These are phyloP conservation scores for Sugiyamaella americana DNA, from an alignment of 805 yeast genomes.

Conservation along the genomic window DNA sequence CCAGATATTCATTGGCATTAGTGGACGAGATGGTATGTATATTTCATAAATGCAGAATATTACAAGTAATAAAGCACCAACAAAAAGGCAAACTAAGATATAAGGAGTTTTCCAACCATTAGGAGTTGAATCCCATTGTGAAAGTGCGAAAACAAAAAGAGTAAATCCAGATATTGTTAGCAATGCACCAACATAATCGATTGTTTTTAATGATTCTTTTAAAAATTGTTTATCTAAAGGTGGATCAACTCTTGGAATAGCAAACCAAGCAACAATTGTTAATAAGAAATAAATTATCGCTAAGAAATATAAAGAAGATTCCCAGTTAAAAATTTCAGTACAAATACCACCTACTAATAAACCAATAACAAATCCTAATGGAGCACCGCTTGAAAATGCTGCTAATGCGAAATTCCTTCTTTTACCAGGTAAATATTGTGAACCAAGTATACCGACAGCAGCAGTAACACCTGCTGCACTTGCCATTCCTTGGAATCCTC, in stretches of 20 bases:
- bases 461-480: slow-evolving; percentile 43
- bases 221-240: slow-evolving; percentile 22
- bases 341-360: slow-evolving; percentile 42
- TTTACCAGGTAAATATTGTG: slow-evolving; percentile 36
- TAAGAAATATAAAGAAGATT: slow-evolving; percentile 38
- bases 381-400: slow-evolving; percentile 42
- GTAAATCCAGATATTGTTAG: slow-evolving; percentile 38
- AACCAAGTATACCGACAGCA: slow-evolving; percentile 42
- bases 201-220: slow-evolving; percentile 23
- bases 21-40: slow-evolving; percentile 37
- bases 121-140: slow-evolving; percentile 39
- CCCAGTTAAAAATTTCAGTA: slow-evolving; percentile 36
- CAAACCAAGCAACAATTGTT: slow-evolving; percentile 25
- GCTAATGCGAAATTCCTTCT: slow-evolving; percentile 41
- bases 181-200: slow-evolving; percentile 42
- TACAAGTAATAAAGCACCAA: slow-evolving; percentile 35
- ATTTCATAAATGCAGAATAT: slow-evolving; percentile 36
- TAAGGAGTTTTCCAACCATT: slow-evolving; percentile 43
- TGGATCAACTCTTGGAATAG: slow-evolving; percentile 36
- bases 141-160: slow-evolving; percentile 39
- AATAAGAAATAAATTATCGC: slow-evolving; percentile 35
- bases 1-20: slow-evolving; percentile 44
- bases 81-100: slow-evolving; percentile 39
- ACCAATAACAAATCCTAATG: slow-evolving; percentile 41
- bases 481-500: slow-evolving; percentile 42